These are phyloP conservation scores for Schwanniomyces yamadae DNA, from an alignment of 805 yeast genomes.

Conservation along the genomic window DNA sequence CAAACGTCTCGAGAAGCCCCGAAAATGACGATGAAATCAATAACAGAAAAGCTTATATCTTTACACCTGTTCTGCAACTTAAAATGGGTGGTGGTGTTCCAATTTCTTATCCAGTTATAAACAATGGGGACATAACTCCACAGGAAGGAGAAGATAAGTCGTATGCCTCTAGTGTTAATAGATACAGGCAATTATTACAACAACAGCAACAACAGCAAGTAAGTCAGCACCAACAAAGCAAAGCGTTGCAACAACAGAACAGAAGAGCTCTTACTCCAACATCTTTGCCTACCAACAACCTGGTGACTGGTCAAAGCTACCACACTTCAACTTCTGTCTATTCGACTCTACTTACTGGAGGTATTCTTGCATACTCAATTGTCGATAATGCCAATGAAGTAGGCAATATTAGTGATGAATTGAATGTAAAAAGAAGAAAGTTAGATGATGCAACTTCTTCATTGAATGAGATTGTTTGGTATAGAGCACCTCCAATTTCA, in stretches of 20 bases:
- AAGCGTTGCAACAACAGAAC: slow-evolving; percentile 11
- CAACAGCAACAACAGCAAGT: slow-evolving; percentile 17
- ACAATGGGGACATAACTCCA: slow-evolving; percentile 7
- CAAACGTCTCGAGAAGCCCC: slow-evolving; percentile 37
- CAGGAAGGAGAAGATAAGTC: slow-evolving; percentile 9
- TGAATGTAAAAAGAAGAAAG: slow-evolving; percentile 25
- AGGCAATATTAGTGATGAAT: slow-evolving; percentile 18
- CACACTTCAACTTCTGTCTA: slow-evolving; percentile 34
- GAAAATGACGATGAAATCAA: slow-evolving; percentile 37
- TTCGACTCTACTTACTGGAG: slow-evolving; percentile 38
- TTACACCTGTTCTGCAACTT: slow-evolving; percentile 45
- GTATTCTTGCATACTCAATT: slow-evolving; percentile 35
- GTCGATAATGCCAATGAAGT: slow-evolving; percentile 17
- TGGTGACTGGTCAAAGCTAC: slow-evolving; percentile 12
- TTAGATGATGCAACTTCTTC: slow-evolving; percentile 14
- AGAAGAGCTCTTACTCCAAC: slow-evolving; percentile 15
- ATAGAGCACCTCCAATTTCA: slow-evolving; percentile 62
- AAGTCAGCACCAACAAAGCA: slow-evolving; percentile 17
- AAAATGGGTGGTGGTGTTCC: slow-evolving; percentile 33
- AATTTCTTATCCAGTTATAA: slow-evolving; percentile 16
- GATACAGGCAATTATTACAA: slow-evolving; percentile 12
- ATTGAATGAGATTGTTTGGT: slow-evolving; percentile 51
- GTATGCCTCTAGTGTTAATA: slow-evolving; percentile 11
- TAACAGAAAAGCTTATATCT: slow-evolving; percentile 40
- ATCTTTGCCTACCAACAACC: background rate